Base-by-base conservation (phyloP, 2,329 filamentous ascomycete genomes). In the Fusarium dlaminii region DNA sequence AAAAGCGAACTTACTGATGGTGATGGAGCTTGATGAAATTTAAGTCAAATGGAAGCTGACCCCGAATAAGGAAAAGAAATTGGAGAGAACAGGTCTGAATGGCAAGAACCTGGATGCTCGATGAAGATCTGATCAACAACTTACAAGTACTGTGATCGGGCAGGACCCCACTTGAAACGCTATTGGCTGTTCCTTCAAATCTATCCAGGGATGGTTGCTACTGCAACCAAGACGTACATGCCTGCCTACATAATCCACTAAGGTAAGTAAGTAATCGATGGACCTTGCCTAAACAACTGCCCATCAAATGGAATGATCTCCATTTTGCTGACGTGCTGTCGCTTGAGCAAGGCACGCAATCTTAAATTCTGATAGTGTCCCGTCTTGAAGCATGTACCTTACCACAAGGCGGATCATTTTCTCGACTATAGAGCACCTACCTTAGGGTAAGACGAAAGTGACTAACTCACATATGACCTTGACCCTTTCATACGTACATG, bases 201-300 rank as follows among this genome's bases (percentile, higher is more conserved):
- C 34, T 36, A 51, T 20, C 62, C 40, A 63, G 37, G 30, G 30
- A 57, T 66, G 61, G 63, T 66, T 66, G 63, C 63, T 56, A 63
- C 42, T 57, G 63, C 63, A 66, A 66, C 63, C 63, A 42, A 57
- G 55, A 29, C 30, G 30, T 51, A 18, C 55, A 58, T 58, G 18
- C 54, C 37, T 24, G 24, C n/a, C 42, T 43, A 14, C 17, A 22
- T 46, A 27, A 58, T 49, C 40, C 40, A 49, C 40, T 22, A 46
- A 20, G 20, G 30, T 32, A 32, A 51, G 45, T 14, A 39, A 55
- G 24, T n/a, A 34, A 49, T 36, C n/a, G 60, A 42, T 36, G 37
- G n/a, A 8, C 54, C 37, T 45, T 56, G 30, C 48, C 46, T n/a
- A 22, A 22, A 51, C 30, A 39, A 15, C n/a, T 20, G 14, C 20